A percentile compares a stretch with the other conserved stretches of the same genome.
phyloP scores from a whole-genome alignment of 2,329 filamentous ascomycete genomes.

The Coniochaeta prunicola region DNA sequence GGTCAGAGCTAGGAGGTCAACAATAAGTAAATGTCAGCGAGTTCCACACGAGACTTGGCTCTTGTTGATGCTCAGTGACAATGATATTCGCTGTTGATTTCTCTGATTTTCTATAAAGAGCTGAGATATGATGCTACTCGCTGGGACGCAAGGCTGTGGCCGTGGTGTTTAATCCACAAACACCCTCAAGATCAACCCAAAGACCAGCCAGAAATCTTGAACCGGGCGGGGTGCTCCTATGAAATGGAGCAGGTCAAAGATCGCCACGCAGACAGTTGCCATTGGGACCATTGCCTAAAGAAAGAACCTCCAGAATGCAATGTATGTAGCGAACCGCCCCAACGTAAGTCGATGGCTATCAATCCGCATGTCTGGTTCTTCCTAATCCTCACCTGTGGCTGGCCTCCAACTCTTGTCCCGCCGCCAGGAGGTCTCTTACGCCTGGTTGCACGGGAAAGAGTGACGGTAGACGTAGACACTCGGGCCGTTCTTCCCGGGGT shows the following conservation, averaged over 20 bases:
- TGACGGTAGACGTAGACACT: not conserved
- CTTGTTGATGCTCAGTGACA: not conserved
- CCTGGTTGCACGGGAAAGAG: not conserved
- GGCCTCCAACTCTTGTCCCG: not conserved
- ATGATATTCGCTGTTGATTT: not conserved
- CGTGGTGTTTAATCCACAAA: not conserved
- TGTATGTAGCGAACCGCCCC: too few relatives aligned
- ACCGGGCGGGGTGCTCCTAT: too few relatives aligned
- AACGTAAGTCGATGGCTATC: not conserved
- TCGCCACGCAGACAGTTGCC: too few relatives aligned
- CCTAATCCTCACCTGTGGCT: not conserved
- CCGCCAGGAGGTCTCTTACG: not conserved
- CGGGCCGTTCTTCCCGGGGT: not conserved
- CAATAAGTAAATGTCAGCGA: too few relatives aligned
- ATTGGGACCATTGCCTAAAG: too few relatives aligned
- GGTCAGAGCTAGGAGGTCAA: not conserved
- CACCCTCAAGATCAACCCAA: too few relatives aligned
- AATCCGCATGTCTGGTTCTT: not conserved
- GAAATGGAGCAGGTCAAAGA: too few relatives aligned
- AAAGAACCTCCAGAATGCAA: too few relatives aligned
- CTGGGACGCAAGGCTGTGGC: too few relatives aligned
- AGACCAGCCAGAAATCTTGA: not conserved
- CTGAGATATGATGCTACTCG: not conserved
- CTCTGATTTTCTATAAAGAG: not conserved
- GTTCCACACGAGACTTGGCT: too few relatives aligned